These are phyloP conservation scores for Isatis tinctoria DNA, from an alignment of 345 rosid species.

Conservation along the genomic window DNA sequence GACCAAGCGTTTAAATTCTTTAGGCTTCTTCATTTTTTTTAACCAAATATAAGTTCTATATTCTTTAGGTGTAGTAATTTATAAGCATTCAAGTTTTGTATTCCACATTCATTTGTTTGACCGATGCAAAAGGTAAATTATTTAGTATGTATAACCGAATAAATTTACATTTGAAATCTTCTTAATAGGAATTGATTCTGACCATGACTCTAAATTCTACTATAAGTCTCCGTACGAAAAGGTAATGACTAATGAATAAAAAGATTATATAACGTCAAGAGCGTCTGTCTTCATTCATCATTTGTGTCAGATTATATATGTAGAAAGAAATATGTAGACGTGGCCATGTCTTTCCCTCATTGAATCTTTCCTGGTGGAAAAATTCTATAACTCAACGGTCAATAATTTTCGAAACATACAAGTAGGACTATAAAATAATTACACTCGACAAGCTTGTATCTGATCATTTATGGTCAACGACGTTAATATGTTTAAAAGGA, in stretches of 20 bases:
- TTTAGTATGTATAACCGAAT: not conserved
- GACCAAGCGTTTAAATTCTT: not conserved
- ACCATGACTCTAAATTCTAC: not conserved
- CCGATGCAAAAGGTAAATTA: not conserved
- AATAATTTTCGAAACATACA: constrained; percentile 4
- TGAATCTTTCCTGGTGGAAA: not conserved
- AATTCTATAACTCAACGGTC: constrained; percentile 19
- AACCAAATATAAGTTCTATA: not conserved
- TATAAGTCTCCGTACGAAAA: not conserved
- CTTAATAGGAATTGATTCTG: not conserved
- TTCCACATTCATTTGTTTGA: not conserved
- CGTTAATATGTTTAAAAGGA: not conserved
- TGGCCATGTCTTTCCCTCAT: constrained; percentile 30
- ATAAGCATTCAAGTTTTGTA: not conserved
- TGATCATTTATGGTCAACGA: constrained; percentile 8
- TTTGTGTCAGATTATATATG: not conserved
- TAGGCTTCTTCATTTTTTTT: not conserved
- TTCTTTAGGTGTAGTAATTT: no score
- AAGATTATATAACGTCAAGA: not conserved
- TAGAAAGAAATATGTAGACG: not conserved
- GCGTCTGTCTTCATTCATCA: not conserved
- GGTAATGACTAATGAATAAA: not conserved
- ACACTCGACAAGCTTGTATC: not conserved
- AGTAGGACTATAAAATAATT: constrained; percentile 1
- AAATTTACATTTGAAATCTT: not conserved